Conservation (phyloP, 495 filamentous ascomycete genomes). For the Bryoglossum gracile region DNA sequence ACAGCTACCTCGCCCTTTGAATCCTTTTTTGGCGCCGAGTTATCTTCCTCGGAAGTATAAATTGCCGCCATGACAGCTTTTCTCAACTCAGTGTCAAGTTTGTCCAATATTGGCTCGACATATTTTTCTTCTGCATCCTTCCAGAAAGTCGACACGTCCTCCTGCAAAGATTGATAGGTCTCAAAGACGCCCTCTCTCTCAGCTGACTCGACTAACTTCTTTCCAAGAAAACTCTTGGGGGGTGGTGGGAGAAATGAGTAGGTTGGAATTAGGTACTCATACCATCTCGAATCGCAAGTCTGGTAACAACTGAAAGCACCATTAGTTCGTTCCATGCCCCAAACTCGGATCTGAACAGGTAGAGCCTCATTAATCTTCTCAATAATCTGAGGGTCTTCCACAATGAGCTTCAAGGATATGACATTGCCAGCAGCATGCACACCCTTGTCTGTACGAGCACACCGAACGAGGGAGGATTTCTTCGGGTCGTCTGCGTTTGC, state of each 20-base stretch:
- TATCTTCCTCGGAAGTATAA: constrained; percentile 28
- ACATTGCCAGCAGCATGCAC: constrained; percentile 97
- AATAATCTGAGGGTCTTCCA: constrained; percentile 82
- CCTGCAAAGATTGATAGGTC: constrained; percentile 57
- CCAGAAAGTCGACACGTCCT: constrained; percentile 78
- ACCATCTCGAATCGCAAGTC: constrained; percentile 85
- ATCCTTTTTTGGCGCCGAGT: not conserved
- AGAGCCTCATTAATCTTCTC: constrained; percentile 84
- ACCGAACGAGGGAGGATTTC: constrained; percentile 89
- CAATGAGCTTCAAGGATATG: constrained; percentile 89
- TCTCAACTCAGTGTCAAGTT: constrained; percentile 34
- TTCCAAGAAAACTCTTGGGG: constrained; percentile 74
- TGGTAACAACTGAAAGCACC: constrained; percentile 88
- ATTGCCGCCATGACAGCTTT: constrained; percentile 37
- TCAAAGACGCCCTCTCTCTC: constrained; percentile 64
- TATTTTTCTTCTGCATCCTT: constrained; percentile 64
- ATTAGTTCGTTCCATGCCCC: constrained; percentile 80
- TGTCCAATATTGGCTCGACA: constrained; percentile 63
- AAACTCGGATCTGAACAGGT: constrained; percentile 82
- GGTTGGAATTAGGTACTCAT: constrained; percentile 92
- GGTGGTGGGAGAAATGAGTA: constrained; percentile 89
- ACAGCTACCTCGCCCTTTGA: constrained; percentile 9
- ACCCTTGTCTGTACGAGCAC: constrained; percentile 94
- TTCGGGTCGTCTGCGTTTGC: constrained; percentile 94
- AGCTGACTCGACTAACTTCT: constrained; percentile 64